Evolutionary conservation across 805 yeast species (phyloP), one percentile per base, ranked within the genome.

Genomic region (Yamadazyma sp.): DNA sequence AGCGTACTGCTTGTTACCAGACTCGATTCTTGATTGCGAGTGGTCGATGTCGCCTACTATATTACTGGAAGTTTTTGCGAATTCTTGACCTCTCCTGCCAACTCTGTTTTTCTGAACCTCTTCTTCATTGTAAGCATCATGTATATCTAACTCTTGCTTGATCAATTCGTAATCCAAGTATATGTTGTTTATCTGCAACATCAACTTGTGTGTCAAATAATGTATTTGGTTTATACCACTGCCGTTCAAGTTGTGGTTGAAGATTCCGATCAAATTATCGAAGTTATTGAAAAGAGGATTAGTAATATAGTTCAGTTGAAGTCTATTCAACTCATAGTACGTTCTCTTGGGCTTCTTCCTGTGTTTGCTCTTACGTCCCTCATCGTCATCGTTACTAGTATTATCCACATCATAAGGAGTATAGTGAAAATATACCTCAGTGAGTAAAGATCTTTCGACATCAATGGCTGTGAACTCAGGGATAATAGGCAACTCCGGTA

Each of bases 361-460:
- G 4, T 5, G 15, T 31, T 35, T 34, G 5, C 21, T 17, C 12
- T 27, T 26, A 25, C 19, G 27, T 12, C 15, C n/a, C 17, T 46
- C 47, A 14, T 28, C 42, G 8, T 41, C 46, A 12, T 36, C 33
- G 12, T 42, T 46, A 10, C 37, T 40, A 1, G 42, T 46, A 9
- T 37, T 35, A 29, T 59, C 53, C 2, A 72, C 60, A 37, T 74
- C 76, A 44, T 75, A 74, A 26, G 77, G 72, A 6, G 71, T 67
- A 39, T 66, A 75, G 42, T 75, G 80, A 54, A 77, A 83, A 37
- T 73, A 77, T 3, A 84, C 91, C 53, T 85, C 95, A 1, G 87
- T 80, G 34, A 84, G 60, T 40, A 85, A 59, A 0, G 93, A 82
- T 49, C 76, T 73, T 53, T 89, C 96, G 14, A 89, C 95, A 56